These are phyloP conservation scores for Pythium brachiatum DNA, from an alignment of 352 stramenopile genomes.

Conservation along the genomic window DNA sequence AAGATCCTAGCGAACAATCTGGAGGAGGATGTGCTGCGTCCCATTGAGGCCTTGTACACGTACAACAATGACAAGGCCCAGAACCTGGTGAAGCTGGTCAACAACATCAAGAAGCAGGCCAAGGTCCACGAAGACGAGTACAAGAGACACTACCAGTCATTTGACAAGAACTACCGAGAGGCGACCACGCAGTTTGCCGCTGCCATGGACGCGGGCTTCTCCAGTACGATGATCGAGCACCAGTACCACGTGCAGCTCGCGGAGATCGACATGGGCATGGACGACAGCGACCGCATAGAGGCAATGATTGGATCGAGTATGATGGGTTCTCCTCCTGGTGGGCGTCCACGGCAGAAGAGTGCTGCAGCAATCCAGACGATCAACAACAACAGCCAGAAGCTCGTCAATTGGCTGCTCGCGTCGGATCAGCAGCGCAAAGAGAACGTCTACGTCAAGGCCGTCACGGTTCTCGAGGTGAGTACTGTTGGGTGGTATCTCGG, in stretches of 20 bases:
- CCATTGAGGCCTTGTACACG: conserved; percentile 60
- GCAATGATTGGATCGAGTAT: conserved; percentile 1
- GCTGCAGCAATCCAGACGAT: conserved; percentile 32
- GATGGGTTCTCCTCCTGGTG: background rate
- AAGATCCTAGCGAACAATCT: conserved; percentile 63
- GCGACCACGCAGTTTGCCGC: conserved; percentile 53
- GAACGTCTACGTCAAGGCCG: conserved; percentile 50
- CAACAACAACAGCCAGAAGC: conserved; percentile 72
- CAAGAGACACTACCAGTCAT: conserved; percentile 61
- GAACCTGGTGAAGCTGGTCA: conserved; percentile 50
- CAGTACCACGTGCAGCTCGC: conserved; percentile 58
- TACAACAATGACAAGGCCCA: conserved; percentile 55
- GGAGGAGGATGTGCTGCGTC: conserved; percentile 72
- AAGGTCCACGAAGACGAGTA: conserved; percentile 76
- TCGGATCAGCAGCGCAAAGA: conserved; percentile 73
- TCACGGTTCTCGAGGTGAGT: conserved; percentile 59
- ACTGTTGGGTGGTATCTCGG: background rate
- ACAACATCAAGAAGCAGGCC: conserved; percentile 72
- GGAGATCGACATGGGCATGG: conserved; percentile 36
- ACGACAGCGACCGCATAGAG: conserved; percentile 8
- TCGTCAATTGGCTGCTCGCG: conserved; percentile 75
- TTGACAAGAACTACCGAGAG: conserved; percentile 76
- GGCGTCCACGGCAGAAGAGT: conserved; percentile 19
- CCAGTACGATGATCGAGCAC: conserved; percentile 62
- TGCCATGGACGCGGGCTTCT: conserved; percentile 75